These are phyloP conservation scores for Ganoderma resinaceum DNA, from an alignment of 1,284 basidiomycete species.

Conservation along the genomic window DNA sequence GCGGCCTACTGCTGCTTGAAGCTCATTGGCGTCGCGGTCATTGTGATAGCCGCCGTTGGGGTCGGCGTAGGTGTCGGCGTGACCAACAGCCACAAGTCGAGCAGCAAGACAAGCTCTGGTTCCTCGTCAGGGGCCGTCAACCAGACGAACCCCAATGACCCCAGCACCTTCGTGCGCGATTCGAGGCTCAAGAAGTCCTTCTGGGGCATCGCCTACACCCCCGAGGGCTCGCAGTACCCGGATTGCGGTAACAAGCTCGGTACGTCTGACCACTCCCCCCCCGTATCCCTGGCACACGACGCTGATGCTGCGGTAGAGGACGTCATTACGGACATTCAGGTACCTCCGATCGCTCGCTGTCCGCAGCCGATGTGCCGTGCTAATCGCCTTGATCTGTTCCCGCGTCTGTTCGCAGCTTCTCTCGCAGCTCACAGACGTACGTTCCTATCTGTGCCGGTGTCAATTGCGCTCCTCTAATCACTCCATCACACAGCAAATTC, in stretches of 20 bases:
- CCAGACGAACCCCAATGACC: slow-evolving; percentile 61
- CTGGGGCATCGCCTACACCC: slow-evolving; percentile 81
- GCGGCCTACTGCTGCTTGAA: slow-evolving; percentile 32
- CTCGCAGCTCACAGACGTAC: slow-evolving; percentile 57
- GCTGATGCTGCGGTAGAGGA: slow-evolving; percentile 22
- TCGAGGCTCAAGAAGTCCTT: slow-evolving; percentile 65
- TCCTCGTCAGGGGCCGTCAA: slow-evolving; percentile 48
- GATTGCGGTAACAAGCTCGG: slow-evolving; percentile 56
- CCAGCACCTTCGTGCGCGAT: slow-evolving; percentile 71
- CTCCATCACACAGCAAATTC: slow-evolving; percentile 42
- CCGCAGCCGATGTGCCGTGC: not conserved
- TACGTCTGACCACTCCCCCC: slow-evolving; percentile 36
- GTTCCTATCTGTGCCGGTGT: not conserved
- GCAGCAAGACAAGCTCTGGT: slow-evolving; percentile 31
- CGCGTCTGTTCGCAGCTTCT: slow-evolving; percentile 46
- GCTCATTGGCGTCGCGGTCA: slow-evolving; percentile 54
- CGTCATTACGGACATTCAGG: slow-evolving; percentile 62
- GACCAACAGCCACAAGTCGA: slow-evolving; percentile 47
- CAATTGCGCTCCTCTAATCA: slow-evolving; percentile 35
- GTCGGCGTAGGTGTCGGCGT: slow-evolving; percentile 62
- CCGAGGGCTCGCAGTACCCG: slow-evolving; percentile 59
- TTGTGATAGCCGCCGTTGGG: slow-evolving; percentile 54
- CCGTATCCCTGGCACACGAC: not conserved
- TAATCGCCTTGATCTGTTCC: slow-evolving; percentile 15
- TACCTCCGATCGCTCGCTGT: slow-evolving; percentile 26